These are phyloP conservation scores for Usnea hakonensis DNA, from an alignment of 495 filamentous ascomycete species.

Conservation along the genomic window DNA sequence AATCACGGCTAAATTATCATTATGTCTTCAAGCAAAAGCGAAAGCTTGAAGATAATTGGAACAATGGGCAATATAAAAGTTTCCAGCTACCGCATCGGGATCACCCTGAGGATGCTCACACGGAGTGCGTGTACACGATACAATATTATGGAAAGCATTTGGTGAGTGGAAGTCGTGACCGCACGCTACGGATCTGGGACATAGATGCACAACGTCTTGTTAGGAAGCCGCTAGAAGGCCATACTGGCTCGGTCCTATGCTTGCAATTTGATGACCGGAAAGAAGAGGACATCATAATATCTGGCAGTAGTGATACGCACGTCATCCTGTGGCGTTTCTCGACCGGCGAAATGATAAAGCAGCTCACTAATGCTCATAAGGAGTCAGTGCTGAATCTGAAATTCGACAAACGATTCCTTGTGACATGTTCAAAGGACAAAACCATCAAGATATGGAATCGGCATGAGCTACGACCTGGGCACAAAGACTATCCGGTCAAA, in stretches of 20 bases:
- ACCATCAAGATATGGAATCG: slow-evolving; percentile 94
- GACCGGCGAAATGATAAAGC: slow-evolving; percentile 70
- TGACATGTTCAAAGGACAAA: slow-evolving; percentile 96
- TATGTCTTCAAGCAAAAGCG: slow-evolving; percentile 84
- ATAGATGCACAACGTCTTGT: slow-evolving; percentile 70
- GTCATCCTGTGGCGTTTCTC: slow-evolving; percentile 93
- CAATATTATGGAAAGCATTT: slow-evolving; percentile 80
- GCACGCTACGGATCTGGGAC: slow-evolving; percentile 84
- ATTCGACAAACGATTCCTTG: slow-evolving; percentile 82
- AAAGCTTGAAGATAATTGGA: slow-evolving; percentile 86
- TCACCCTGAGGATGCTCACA: slow-evolving; percentile 73
- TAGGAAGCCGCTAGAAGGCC: slow-evolving; percentile 62
- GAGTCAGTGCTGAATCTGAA: slow-evolving; percentile 94
- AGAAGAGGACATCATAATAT: slow-evolving; percentile 84
- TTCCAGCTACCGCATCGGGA: slow-evolving; percentile 86
- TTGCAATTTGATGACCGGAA: slow-evolving; percentile 93
- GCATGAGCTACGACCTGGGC: slow-evolving; percentile 54
- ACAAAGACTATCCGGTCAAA: slow-evolving; percentile 56
- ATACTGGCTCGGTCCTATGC: slow-evolving; percentile 82
- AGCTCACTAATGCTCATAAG: slow-evolving; percentile 63
- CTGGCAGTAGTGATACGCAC: slow-evolving; percentile 82
- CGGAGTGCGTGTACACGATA: slow-evolving; percentile 90
- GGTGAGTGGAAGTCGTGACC: slow-evolving; percentile 88
- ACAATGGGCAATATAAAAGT: slow-evolving; percentile 66
- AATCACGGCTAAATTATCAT: slow-evolving; percentile 61